Evolutionary conservation across 768 basidiomycete genomes (phyloP).

Genomic region (Hebeloma cylindrosporum): DNA sequence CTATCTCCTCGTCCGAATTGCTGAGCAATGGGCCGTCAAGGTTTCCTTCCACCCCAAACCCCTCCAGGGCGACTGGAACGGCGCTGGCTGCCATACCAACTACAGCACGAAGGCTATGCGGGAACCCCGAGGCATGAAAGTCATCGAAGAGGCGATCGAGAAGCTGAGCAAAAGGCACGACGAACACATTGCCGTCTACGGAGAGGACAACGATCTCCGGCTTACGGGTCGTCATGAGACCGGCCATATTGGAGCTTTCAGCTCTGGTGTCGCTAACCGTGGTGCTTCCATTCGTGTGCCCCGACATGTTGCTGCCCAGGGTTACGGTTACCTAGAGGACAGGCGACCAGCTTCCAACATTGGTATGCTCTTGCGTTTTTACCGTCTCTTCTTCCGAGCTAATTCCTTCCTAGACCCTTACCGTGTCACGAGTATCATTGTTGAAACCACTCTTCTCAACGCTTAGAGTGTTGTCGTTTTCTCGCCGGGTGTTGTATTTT

Average conservation of each 20-base stretch:
- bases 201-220: conserved; percentile 95
- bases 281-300: conserved; percentile 97
- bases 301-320: conserved; percentile 87
- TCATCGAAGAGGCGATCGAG: conserved; percentile 90
- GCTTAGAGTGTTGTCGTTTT: conserved; percentile 37
- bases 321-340: conserved; percentile 95
- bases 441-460: conserved; percentile 82
- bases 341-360: conserved; percentile 98
- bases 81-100: conserved; percentile 98
- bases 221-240: conserved; percentile 98
- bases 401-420: conserved; percentile 71
- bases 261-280: conserved; percentile 95
- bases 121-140: conserved; percentile 89
- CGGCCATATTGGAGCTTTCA: conserved; percentile 88
- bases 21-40: conserved; percentile 96
- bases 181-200: conserved; percentile 96
- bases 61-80: conserved; percentile 97
- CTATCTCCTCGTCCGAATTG: conserved; percentile 92
- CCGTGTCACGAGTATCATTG: conserved; percentile 85
- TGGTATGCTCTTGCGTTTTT: conserved; percentile 49
- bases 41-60: conserved; percentile 99
- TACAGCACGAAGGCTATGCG: conserved; percentile 95
- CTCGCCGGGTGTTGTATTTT: not conserved
- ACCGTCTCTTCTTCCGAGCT: conserved; percentile 5
- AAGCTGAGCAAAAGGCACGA: conserved; percentile 89